Conservation (phyloP, 441 rosid species). For the Pelargonium fulgidum region DNA sequence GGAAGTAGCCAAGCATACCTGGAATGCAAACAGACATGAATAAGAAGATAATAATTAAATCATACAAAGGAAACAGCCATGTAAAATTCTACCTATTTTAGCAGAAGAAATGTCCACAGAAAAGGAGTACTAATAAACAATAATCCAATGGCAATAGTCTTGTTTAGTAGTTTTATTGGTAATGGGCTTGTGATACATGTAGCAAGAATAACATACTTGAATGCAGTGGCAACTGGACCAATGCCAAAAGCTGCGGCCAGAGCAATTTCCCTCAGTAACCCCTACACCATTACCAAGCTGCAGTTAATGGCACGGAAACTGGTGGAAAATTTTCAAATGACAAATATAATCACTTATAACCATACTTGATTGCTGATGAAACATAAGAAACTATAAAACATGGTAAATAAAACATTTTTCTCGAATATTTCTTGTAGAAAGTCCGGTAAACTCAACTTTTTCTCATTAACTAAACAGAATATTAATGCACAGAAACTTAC, state of each 20-base stretch:
- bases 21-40: background rate
- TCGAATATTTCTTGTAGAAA: too few relatives aligned
- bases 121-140: background rate
- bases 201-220: constrained; percentile 3
- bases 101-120: background rate
- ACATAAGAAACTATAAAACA: background rate
- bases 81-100: background rate
- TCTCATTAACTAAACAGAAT: background rate
- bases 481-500: background rate
- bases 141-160: background rate
- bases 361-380: background rate
- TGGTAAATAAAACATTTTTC: too few relatives aligned
- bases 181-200: background rate
- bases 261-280: constrained; percentile 9
- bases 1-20: constrained; percentile 8
- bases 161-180: background rate
- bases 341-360: background rate
- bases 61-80: background rate
- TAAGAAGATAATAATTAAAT: background rate
- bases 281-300: background rate
- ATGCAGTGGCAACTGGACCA: background rate
- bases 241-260: constrained; percentile 9
- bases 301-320: constrained; percentile 1
- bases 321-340: background rate
- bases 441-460: background rate